These are phyloP conservation scores for Stentor coeruleus DNA, from an alignment of 73 alveolate species.

Conservation along the genomic window DNA sequence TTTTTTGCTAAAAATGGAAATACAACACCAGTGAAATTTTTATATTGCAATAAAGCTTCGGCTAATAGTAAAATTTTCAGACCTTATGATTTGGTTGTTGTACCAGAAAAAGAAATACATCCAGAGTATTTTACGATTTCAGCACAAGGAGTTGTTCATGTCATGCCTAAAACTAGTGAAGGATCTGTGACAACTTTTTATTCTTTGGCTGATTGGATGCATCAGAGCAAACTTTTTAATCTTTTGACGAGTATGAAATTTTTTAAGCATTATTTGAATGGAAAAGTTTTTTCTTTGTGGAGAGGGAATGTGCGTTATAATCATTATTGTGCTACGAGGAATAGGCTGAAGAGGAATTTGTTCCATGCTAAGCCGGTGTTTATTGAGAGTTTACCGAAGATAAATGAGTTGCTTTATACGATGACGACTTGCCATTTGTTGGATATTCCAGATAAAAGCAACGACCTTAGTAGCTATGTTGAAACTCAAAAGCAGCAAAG, in stretches of 20 bases:
- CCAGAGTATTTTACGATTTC: conserved; percentile 82
- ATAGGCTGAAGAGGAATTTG: conserved; percentile 75
- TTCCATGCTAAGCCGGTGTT: conserved; percentile 93
- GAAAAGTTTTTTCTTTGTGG: conserved; percentile 92
- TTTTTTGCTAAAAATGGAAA: conserved; percentile 87
- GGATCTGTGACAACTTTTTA: conserved; percentile 93
- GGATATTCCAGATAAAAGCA: conserved; percentile 36
- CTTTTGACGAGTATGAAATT: conserved; percentile 43
- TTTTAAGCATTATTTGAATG: conserved; percentile 32
- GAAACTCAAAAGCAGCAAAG: conserved; percentile 63
- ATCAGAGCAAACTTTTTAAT: conserved; percentile 56
- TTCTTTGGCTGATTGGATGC: conserved; percentile 98
- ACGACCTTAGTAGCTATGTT: conserved; percentile 55
- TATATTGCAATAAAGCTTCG: conserved; percentile 38
- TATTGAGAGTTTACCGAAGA: conserved; percentile 69
- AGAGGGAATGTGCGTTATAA: conserved; percentile 90
- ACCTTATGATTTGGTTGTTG: conserved; percentile 82
- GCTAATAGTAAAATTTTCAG: conserved; percentile 49
- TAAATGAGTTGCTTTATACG: conserved; percentile 66
- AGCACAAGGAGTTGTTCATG: conserved; percentile 89
- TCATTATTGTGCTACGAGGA: conserved; percentile 84
- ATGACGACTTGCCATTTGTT: conserved; percentile 46
- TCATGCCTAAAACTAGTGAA: conserved; percentile 74
- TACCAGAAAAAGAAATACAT: conserved; percentile 64
- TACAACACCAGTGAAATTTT: conserved; percentile 85